Conservation (phyloP, 805 yeast species). For the Candida saitoana region DNA sequence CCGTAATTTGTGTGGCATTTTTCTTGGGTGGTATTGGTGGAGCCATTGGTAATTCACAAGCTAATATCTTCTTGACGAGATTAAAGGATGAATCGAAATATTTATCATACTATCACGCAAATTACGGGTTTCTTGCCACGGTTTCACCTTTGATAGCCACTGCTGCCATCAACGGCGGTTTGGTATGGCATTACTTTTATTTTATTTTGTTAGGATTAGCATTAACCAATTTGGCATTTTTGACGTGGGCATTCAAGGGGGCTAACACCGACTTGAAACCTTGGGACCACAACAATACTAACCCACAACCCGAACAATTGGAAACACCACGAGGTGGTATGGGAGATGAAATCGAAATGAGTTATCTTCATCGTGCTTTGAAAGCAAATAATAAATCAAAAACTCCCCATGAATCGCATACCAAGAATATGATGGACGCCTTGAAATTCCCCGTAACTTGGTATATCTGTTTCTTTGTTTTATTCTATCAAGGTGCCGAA, state of each 20-base stretch:
- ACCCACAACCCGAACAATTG: not conserved
- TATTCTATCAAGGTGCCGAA: slow-evolving; percentile 67
- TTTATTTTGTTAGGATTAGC: slow-evolving; percentile 44
- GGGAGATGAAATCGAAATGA: slow-evolving; percentile 5
- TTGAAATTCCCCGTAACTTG: slow-evolving; percentile 40
- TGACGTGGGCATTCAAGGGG: slow-evolving; percentile 44
- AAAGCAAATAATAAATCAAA: slow-evolving; percentile 2
- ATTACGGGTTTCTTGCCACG: slow-evolving; percentile 71
- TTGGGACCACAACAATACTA: slow-evolving; percentile 22
- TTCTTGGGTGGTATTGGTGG: slow-evolving; percentile 58
- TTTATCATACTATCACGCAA: slow-evolving; percentile 62
- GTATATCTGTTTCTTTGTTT: slow-evolving; percentile 49
- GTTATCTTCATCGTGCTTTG: slow-evolving; percentile 4
- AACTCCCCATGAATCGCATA: not conserved
- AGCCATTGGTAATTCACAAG: slow-evolving; percentile 47
- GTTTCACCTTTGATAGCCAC: slow-evolving; percentile 64
- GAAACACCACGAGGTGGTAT: slow-evolving; percentile 2
- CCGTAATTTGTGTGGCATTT: slow-evolving; percentile 46
- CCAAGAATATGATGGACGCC: slow-evolving; percentile 27
- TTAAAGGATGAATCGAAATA: slow-evolving; percentile 52
- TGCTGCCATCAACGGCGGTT: slow-evolving; percentile 44
- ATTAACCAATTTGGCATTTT: slow-evolving; percentile 25
- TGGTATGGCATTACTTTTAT: slow-evolving; percentile 53
- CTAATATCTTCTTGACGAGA: slow-evolving; percentile 48
- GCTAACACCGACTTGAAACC: slow-evolving; percentile 44